Base-by-base conservation (phyloP, 2,329 filamentous ascomycete genomes). In the Epichloe gansuensis region DNA sequence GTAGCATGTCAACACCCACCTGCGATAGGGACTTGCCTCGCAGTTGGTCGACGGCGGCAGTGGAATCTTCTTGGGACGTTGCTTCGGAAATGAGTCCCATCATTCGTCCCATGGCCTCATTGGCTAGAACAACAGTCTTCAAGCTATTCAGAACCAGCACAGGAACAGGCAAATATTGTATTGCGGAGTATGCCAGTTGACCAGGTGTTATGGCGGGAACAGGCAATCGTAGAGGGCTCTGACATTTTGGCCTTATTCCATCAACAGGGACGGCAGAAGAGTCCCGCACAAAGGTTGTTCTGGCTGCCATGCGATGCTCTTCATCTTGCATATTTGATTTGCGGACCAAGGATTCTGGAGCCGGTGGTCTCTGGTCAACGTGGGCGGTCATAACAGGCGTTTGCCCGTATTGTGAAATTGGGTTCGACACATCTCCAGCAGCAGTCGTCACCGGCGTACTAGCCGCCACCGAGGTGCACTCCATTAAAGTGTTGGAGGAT, bases 111-210 rank as follows among this genome's bases (percentile, higher is more conserved):
- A 89, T 84, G 21, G 86, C 82, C 58, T 89, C 83, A 59, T 90
- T 90, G 25, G 85, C 85, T 36, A 89, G 66, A 1, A 86, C 74
- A 3, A 89, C 76, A 0, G 82, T 85, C 66, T 89, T 89, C 34
- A 78, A 61, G 38, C 74, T 78, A 49, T 82, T 83, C 38, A 90
- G 68, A 1, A 90, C 80, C 38, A 89, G 64, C 4, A 87, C 64
- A 0, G 86, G 86, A 46, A 87, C 79, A 0, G 86, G 87, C 5
- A 90, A 71, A 61, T 86, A 88, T 60, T 87, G 84, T 66, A 90
- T 70, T 5, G 84, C 81, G 1, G 81, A 77, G 54, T 87, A 80
- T 23, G 84, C 81, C 40, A 82, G 66, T 58, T 80, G 76, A 1
- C 70, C 73, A 0, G 75, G 71, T 0, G 73, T 75, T 47, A 74